Base-by-base conservation (phyloP, 495 filamentous ascomycete species). In the Pyrenula massariospora region DNA sequence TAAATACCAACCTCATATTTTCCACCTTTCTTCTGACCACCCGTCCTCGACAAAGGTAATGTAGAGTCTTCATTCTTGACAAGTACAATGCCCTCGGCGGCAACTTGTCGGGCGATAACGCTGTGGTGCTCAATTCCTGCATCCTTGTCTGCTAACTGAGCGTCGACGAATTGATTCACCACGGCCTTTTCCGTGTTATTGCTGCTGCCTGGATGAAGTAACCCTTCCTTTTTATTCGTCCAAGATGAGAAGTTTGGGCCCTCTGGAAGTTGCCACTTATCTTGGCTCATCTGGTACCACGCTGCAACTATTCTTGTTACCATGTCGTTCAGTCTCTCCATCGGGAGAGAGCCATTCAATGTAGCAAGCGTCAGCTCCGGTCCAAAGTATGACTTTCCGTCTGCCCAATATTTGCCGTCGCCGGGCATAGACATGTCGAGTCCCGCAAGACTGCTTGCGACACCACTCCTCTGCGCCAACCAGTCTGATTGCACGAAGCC, bases 371-470 rank as follows among this genome's bases (percentile, higher is more conserved):
- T 91, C 58, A 98, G 75, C 50, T 88, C 74, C 12, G 79, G 70
- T 1, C 93, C 92, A 85, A 88, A 95, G 0, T 96, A 77, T 0
- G 87, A 84, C 20, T 87, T 68, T 8, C 89, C 91, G 60, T 91
- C 77, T 21, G 76, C 76, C 89, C 88, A 95, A 12, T 60, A 60
- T 10, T 88, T 65, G 1, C 92, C 91, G 69, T 96, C 91, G 10
- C 92, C 92, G 2, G 93, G 93, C 92, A 96, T 96, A 12, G 80
- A 88, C 89, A 96, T 91, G 67, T 96, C 92, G 12, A 97, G 72
- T 1, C 92, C 92, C 21, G 89, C 84, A 21, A 96, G 68, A 2
- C 91, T 86, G 58, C 83, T 86, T 15, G 79, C 80, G 0, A 96
- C 86, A 22, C 91, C 91, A 22, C 83, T 84, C 25, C 88, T 79